Base-by-base conservation (phyloP, 208 protist genomes). In the Trypanosoma cruzi region DNA sequence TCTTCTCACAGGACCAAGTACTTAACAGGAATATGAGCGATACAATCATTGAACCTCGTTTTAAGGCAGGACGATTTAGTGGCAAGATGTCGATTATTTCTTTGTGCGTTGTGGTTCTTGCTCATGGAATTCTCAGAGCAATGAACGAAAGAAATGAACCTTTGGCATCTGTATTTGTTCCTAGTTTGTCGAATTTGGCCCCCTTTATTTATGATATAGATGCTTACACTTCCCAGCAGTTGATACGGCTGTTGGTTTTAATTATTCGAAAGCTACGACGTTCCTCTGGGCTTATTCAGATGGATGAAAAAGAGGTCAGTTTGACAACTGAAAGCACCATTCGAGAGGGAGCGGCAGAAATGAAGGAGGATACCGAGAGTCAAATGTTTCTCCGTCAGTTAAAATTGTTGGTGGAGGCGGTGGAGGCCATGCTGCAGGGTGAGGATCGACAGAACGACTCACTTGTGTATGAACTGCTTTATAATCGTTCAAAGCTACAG, bases 401-500 rank as follows among this genome's bases (percentile, higher is more conserved):
- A 7, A 68, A 55, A 28, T 75, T 63, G 10, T 37, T 94, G 29
- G 65, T 83, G 10, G 87, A 92, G 67, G 75, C 71, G 1, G 48
- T 96, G 2, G 88, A 92, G 62, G 73, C 66, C 18, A 77, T 96
- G 56, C 59, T 93, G 28, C 80, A 80, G 20, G 84, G 77, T 5
- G 56, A 71, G 16, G 64, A 82, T 50, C 66, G 82, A 7, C 59
- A 57, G 64, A 96, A 96, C 73, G 82, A 93, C 31, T 40, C 74
- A 7, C 81, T 96, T 32, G 57, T 90, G 14, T 96, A 96, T 75
- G 90, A 93, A 59, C 60, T 96, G 22, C 75, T 96, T 14, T 94
- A 96, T 69, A 67, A 73, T 22, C 52, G 71, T 44, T 32, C 61
- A 24, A 75, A 67, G 14, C 40, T 93, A 31, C 42, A 73, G 28